Percentiles rank a stretch among this genome's conserved stretches.
These are phyloP conservation scores for Arabis alpina DNA, from an alignment of 345 rosid species.

Conservation along the genomic window DNA sequence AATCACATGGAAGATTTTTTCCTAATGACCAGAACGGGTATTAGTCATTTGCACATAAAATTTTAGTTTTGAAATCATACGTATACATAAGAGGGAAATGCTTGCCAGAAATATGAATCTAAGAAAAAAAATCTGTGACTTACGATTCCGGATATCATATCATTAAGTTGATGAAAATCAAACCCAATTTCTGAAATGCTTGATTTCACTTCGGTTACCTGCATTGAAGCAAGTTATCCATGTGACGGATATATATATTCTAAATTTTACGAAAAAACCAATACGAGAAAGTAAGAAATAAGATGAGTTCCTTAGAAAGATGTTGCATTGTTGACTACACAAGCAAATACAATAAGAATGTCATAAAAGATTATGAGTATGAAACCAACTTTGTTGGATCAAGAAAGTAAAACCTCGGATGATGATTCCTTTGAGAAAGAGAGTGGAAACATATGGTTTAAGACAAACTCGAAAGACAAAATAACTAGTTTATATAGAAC, in stretches of 20 bases:
- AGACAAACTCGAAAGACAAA: too few relatives aligned
- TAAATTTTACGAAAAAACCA: constrained; percentile 2
- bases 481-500: too few relatives aligned
- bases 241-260: constrained; percentile 4
- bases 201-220: constrained; percentile 73
- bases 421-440: too few relatives aligned
- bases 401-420: too few relatives aligned
- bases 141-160: constrained; percentile 82
- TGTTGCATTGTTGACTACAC: constrained; percentile 83
- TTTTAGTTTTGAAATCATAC: neutral
- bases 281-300: constrained; percentile 14
- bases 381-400: too few relatives aligned
- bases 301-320: constrained; percentile 50
- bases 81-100: neutral
- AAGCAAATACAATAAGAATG: constrained; percentile 18
- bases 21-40: neutral
- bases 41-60: neutral
- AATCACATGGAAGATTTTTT: too few relatives aligned
- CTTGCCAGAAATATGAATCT: neutral
- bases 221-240: constrained; percentile 39
- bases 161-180: constrained; percentile 63
- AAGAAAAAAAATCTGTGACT: constrained; percentile 33
- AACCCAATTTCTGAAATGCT: constrained; percentile 80
- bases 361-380: too few relatives aligned
- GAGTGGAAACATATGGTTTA: too few relatives aligned